Evolutionary conservation across 106 monocot species (phyloP).

Genomic region (Triglochin maritima): DNA sequence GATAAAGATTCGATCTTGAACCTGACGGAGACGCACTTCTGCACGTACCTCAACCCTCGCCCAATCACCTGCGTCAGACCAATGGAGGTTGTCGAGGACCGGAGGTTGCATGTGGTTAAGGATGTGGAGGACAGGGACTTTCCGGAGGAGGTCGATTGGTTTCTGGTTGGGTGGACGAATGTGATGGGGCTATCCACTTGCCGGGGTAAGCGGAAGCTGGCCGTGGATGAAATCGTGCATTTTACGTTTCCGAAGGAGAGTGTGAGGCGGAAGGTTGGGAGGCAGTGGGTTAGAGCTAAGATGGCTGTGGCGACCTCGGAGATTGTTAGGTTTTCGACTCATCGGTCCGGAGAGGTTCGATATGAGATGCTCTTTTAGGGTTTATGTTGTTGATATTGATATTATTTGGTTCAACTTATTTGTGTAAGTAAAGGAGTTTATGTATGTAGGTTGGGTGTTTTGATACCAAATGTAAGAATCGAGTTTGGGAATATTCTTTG

Average conservation of each 20-base stretch:
- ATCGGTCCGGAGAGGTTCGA: slow-evolving; percentile 63
- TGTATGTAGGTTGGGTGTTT: no score
- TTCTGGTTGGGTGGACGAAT: slow-evolving; percentile 53
- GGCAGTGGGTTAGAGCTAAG: slow-evolving; percentile 32
- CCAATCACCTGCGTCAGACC: slow-evolving; percentile 42
- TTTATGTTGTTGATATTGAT: no score
- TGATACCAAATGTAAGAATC: no score
- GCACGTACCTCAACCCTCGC: slow-evolving; percentile 40
- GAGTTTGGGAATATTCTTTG: no score
- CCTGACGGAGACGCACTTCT: slow-evolving; percentile 20
- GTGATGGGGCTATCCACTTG: slow-evolving; percentile 48
- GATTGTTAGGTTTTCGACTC: slow-evolving; percentile 80
- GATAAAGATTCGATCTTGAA: not conserved
- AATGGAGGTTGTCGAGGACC: slow-evolving; percentile 1
- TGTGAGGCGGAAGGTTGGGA: slow-evolving; percentile 14
- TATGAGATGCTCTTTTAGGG: not conserved
- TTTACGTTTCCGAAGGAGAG: slow-evolving; percentile 43
- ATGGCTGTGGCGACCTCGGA: slow-evolving; percentile 35
- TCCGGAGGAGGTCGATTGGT: slow-evolving; percentile 63
- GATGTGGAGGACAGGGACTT: slow-evolving; percentile 40
- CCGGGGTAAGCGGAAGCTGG: slow-evolving; percentile 39
- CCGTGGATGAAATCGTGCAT: slow-evolving; percentile 49
- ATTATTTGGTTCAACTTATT: no score
- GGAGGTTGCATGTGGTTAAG: slow-evolving; percentile 4
- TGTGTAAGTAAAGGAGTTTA: no score